Evolutionary conservation across 202 grass and related monocot genomes (phyloP).

Genomic region (Digitaria exilis): DNA sequence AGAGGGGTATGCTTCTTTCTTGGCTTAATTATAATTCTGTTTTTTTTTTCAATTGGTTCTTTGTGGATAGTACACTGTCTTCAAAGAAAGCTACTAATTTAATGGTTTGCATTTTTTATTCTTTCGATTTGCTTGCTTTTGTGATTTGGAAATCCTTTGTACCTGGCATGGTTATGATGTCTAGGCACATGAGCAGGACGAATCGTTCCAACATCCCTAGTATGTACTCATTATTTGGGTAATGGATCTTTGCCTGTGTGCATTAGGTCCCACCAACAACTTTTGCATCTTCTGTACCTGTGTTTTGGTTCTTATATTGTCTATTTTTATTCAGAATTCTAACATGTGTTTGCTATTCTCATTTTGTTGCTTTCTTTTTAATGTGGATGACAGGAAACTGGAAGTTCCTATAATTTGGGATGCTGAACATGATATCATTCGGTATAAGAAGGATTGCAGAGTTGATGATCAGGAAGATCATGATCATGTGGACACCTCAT

Average conservation of each 20-base stretch:
- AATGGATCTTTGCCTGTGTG: background rate
- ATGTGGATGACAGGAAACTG: conserved; percentile 48
- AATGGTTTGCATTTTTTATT: too few relatives aligned
- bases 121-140: background rate
- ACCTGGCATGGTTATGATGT: background rate
- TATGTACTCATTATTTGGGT: background rate
- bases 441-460: conserved; percentile 52
- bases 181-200: background rate
- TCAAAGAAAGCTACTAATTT: background rate
- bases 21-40: background rate
- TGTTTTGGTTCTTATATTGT: background rate
- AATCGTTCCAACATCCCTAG: background rate
- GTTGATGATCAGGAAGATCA: conserved; percentile 40
- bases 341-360: background rate
- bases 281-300: background rate
- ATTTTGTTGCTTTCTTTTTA: conserved; percentile 26
- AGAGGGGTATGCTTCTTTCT: conserved; percentile 52
- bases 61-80: background rate
- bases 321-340: background rate
- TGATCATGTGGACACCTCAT: conserved; percentile 33
- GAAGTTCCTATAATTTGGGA: conserved; percentile 78
- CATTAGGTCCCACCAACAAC: background rate
- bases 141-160: background rate
- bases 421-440: conserved; percentile 45
- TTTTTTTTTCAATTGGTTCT: conserved; percentile 23